Base-by-base conservation (phyloP, 352 stramenopile genomes). In the Plasmopara viticola region DNA sequence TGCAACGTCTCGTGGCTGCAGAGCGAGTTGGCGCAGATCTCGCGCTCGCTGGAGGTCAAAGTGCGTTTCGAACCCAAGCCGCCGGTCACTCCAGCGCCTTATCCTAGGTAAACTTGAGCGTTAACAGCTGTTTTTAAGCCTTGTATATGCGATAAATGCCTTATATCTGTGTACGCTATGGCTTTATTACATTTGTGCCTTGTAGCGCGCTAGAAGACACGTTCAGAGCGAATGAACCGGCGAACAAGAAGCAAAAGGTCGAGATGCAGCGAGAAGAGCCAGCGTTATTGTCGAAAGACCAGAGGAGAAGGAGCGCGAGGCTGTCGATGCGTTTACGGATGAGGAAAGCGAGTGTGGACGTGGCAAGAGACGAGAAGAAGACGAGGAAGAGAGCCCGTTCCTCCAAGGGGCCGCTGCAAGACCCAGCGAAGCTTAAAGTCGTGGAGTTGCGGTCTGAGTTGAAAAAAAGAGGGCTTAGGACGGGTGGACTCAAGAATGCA, bases 381-480 rank as follows among this genome's bases (percentile, higher is more conserved):
- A 68, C 51, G 0, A 74, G 81, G 25, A 87, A 70, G 40, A 64
- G 66, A 35, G 76, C 52, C 17, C 76, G 70, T 18, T 59, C 57
- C 2, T 56, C 52, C 5, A 30, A 54, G 6, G 15, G 4, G 28
- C 31, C 58, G 29, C 31, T 68, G 29, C 10, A 13, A 39, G 45
- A 71, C 47, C 44, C 51, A 40, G 55, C 48, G 5, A 62, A 58
- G 58, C 68, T 68, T 5, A 67, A 56, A 48, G 81, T 91, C 9
- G 61, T 67, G n/a, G 62, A 91, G 9, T 53, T 91, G 17, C 68
- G 78, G 14, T 59, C 44, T 0, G 78, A 87, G 41, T 46, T 91
- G 28, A 85, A 78, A 50, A 78, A 74, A 48, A 65, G 78, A 17
- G 78, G 78, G 0, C 58, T 89, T 12, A 70, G 66, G 9, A 60